Percentiles rank a stretch among this genome's conserved stretches.
phyloP scores from a whole-genome alignment of 192 early-diverging fungal species.

The Umbelopsis ramanniana region DNA sequence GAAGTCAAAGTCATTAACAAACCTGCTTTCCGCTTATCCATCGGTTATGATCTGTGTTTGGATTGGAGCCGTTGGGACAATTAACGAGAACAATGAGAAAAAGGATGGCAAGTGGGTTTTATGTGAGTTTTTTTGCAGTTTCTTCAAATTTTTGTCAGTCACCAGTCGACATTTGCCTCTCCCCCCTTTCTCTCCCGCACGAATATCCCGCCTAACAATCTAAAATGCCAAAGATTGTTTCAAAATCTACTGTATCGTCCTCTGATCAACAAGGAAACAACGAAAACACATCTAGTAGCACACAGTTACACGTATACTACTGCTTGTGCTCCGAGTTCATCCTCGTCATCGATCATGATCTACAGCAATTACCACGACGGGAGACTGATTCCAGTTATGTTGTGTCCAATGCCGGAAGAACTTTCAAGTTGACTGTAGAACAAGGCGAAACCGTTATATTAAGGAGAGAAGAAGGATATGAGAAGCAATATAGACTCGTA shows the following conservation, averaged over 20 bases:
- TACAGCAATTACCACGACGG: slow-evolving; percentile 53
- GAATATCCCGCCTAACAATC: not conserved
- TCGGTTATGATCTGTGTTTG: not conserved
- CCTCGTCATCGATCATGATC: slow-evolving; percentile 58
- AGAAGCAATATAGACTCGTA: slow-evolving; percentile 38
- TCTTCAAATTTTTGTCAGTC: slow-evolving; percentile 11
- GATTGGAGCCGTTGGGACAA: not conserved
- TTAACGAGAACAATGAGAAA: too few relatives aligned
- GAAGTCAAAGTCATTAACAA: not conserved
- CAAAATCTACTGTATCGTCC: slow-evolving; percentile 59
- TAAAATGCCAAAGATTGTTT: slow-evolving; percentile 64
- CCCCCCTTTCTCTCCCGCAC: too few relatives aligned
- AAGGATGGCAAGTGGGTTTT: too few relatives aligned
- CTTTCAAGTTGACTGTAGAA: slow-evolving; percentile 57
- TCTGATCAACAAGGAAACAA: slow-evolving; percentile 51
- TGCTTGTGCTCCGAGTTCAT: slow-evolving; percentile 66
- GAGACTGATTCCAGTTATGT: slow-evolving; percentile 54
- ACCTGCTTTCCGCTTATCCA: slow-evolving; percentile 24
- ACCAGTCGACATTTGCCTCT: not conserved
- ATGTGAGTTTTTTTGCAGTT: not conserved
- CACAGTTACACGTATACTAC: slow-evolving; percentile 57
- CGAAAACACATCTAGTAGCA: slow-evolving; percentile 26
- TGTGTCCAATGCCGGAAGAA: slow-evolving; percentile 52
- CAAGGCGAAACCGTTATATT: slow-evolving; percentile 42
- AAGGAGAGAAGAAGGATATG: slow-evolving; percentile 47